Conservation (phyloP, 306 rosid genomes). For the Gastrolobium bilobum region DNA sequence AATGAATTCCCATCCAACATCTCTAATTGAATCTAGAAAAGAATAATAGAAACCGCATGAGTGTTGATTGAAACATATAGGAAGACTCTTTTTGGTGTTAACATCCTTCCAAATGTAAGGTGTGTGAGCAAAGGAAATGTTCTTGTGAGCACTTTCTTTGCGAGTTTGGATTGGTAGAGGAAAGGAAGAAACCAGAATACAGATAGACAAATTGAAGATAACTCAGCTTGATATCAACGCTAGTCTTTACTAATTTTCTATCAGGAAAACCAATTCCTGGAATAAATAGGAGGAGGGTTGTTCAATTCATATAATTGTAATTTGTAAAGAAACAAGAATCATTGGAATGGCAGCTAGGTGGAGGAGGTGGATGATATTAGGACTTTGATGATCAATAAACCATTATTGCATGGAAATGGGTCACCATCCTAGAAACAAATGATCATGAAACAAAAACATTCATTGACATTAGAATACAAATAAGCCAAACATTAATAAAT, state of each 20-base stretch:
- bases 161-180: constrained; percentile 7
- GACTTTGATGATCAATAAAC: constrained; percentile 45
- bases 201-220: no score
- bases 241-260: neutral
- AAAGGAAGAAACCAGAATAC: no score
- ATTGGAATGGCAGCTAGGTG: constrained; percentile 13
- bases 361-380: constrained; percentile 37
- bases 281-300: neutral
- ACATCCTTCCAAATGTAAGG: no score
- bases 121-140: neutral
- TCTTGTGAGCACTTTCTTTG: neutral
- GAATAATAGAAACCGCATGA: neutral
- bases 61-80: neutral
- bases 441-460: constrained; percentile 47
- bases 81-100: neutral
- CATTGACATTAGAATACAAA: constrained; percentile 39
- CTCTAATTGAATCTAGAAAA: neutral
- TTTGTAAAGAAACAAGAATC: constrained; percentile 12
- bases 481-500: constrained; percentile 31
- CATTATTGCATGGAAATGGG: constrained; percentile 50
- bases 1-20: neutral
- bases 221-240: no score
- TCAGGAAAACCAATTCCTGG: neutral
- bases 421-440: constrained; percentile 60
- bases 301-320: neutral